phyloP scores from a whole-genome alignment of 306 rosid genomes.

The Argentina anserina region DNA sequence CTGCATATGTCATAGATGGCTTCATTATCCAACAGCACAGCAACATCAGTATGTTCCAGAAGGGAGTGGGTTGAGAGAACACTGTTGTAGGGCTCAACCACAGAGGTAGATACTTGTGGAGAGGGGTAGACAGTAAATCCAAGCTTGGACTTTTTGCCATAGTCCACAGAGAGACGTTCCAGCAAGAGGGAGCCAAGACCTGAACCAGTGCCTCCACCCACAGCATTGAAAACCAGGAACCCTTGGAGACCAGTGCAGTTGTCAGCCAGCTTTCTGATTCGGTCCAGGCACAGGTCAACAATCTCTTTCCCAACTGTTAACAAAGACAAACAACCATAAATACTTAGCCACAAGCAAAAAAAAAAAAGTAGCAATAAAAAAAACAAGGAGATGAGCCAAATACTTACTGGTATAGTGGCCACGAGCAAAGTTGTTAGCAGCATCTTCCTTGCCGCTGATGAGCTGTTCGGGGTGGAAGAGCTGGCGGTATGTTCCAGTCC shows the following conservation, averaged over 20 bases:
- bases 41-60: conserved; percentile 74
- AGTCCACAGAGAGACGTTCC: conserved; percentile 75
- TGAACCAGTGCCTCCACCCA: conserved; percentile 84
- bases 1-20: conserved; percentile 79
- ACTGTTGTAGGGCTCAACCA: conserved; percentile 85
- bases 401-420: conserved; percentile 73
- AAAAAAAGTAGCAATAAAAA: not conserved
- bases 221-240: conserved; percentile 77
- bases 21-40: conserved; percentile 73
- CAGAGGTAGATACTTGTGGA: conserved; percentile 79
- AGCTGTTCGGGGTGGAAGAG: conserved; percentile 81
- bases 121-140: conserved; percentile 83
- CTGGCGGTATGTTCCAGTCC: conserved; percentile 76
- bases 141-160: conserved; percentile 79
- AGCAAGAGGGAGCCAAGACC: conserved; percentile 80
- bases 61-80: conserved; percentile 83
- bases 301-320: conserved; percentile 79
- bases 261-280: conserved; percentile 75
- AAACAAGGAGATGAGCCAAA: not conserved
- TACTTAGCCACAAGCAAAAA: not conserved
- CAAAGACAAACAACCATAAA: not conserved
- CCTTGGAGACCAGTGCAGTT: conserved; percentile 90
- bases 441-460: conserved; percentile 81
- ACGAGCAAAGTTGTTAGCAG: conserved; percentile 84
- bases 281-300: conserved; percentile 74